Conservation (phyloP, 2,329 filamentous ascomycete species). For the Pseudocercospora fijiensis region DNA sequence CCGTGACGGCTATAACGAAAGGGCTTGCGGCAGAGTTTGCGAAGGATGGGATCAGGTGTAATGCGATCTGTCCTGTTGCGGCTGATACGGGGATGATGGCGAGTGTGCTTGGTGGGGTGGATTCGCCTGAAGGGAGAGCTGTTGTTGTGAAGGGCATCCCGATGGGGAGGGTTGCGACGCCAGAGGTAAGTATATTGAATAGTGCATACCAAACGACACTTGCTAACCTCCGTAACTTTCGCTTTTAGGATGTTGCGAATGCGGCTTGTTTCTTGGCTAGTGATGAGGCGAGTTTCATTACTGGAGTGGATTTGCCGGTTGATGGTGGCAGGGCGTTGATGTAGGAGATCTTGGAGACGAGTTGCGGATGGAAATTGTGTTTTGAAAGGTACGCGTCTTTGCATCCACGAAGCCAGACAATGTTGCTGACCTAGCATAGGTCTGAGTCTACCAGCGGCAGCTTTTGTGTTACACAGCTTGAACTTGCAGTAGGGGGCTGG, state of each 20-base stretch:
- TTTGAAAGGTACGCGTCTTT: too few relatives aligned
- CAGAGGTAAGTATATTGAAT: constrained; percentile 1
- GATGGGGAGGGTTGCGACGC: constrained; percentile 30
- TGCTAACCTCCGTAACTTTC: too few relatives aligned
- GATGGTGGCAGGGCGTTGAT: constrained; percentile 34
- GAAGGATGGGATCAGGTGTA: constrained; percentile 27
- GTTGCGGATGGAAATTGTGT: background rate
- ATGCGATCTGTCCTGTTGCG: constrained; percentile 33
- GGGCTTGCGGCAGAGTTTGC: constrained; percentile 34
- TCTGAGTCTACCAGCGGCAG: too few relatives aligned
- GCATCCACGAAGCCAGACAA: too few relatives aligned
- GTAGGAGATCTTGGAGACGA: constrained; percentile 4
- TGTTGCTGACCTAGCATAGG: too few relatives aligned
- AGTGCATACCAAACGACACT: too few relatives aligned
- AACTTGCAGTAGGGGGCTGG: too few relatives aligned
- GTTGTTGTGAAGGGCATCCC: constrained; percentile 29
- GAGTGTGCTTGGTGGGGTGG: constrained; percentile 24
- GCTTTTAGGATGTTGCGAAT: constrained; percentile 27
- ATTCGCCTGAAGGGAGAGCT: constrained; percentile 25
- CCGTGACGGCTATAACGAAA: constrained; percentile 28
- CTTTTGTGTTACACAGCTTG: too few relatives aligned
- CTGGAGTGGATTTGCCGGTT: constrained; percentile 32
- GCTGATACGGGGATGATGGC: constrained; percentile 35
- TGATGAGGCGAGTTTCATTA: constrained; percentile 33
- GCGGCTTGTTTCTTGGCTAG: constrained; percentile 33